Conservation (phyloP, 805 yeast genomes). For the Vanderwaltozyma verrucispora region DNA sequence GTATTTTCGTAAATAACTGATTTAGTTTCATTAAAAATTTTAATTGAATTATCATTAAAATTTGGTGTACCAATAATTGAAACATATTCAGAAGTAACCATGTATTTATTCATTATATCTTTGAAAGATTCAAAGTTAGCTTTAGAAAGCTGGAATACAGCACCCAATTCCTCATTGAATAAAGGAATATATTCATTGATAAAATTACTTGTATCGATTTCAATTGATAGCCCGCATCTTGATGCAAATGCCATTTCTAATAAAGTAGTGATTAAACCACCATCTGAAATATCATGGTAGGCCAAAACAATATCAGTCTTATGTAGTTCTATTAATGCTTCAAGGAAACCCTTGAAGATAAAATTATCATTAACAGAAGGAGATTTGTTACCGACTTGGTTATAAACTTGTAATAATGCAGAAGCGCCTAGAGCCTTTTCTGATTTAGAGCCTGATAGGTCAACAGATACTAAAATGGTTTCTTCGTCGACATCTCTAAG, state of each 20-base stretch:
- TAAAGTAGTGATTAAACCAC: constrained; percentile 80
- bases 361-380: constrained; percentile 72
- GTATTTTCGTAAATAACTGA: constrained; percentile 37
- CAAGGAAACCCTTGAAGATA: constrained; percentile 58
- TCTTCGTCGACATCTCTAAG: constrained; percentile 41
- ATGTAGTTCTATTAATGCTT: constrained; percentile 64
- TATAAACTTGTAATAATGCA: constrained; percentile 87
- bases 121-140: constrained; percentile 46
- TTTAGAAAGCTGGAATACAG: constrained; percentile 76
- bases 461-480: constrained; percentile 67
- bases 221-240: constrained; percentile 67
- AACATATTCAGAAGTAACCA: constrained; percentile 45
- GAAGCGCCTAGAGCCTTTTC: constrained; percentile 76
- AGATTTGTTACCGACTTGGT: constrained; percentile 69
- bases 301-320: constrained; percentile 58
- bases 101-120: constrained; percentile 43
- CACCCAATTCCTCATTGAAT: constrained; percentile 92
- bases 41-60: constrained; percentile 39
- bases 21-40: constrained; percentile 34
- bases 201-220: constrained; percentile 28
- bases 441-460: constrained; percentile 48
- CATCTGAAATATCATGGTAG: constrained; percentile 94
- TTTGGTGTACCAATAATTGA: constrained; percentile 62
- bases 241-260: constrained; percentile 97
- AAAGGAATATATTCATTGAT: constrained; percentile 44